Evolutionary conservation across 2,329 filamentous ascomycete genomes (phyloP).

Genomic region (Penicillium sp.): DNA sequence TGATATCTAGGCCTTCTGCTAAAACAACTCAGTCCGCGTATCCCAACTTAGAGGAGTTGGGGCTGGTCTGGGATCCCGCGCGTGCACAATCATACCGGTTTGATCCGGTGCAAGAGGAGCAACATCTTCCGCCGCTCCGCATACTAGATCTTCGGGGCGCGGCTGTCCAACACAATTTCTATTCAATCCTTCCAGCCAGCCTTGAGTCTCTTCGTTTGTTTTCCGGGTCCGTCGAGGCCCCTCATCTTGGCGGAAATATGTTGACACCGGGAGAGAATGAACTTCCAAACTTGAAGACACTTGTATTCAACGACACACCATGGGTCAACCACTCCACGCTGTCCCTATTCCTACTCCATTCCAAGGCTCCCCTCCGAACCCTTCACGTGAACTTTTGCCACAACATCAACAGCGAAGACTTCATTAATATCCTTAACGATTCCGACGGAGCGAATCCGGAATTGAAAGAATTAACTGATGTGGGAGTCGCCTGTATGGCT

Average conservation of each 20-base stretch:
- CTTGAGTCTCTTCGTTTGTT: conserved; percentile 30
- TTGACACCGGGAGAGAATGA: background rate
- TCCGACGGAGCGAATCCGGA: background rate
- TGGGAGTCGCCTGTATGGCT: conserved; percentile 27
- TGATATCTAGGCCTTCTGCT: background rate
- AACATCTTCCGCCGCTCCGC: conserved; percentile 22
- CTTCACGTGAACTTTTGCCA: conserved; percentile 30
- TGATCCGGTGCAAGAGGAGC: conserved; percentile 9
- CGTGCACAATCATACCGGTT: conserved; percentile 12
- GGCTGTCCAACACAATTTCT: conserved; percentile 15
- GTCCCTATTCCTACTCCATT: conserved; percentile 13
- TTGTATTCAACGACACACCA: conserved; percentile 26
- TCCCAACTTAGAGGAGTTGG: conserved; percentile 33
- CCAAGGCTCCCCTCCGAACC: conserved; percentile 21
- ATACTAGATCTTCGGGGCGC: conserved; percentile 28
- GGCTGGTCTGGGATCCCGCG: conserved; percentile 28
- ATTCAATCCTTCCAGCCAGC: conserved; percentile 21
- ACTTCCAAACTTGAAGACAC: conserved; percentile 26
- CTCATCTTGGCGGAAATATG: background rate
- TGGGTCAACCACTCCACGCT: conserved; percentile 21
- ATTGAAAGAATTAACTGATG: conserved; percentile 23
- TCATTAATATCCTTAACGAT: conserved; percentile 13
- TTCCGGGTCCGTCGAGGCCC: conserved; percentile 17
- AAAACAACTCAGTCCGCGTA: conserved; percentile 7
- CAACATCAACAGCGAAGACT: conserved; percentile 10